Conservation (phyloP, 2,329 filamentous ascomycete species). For the Cladosporium sp. region DNA sequence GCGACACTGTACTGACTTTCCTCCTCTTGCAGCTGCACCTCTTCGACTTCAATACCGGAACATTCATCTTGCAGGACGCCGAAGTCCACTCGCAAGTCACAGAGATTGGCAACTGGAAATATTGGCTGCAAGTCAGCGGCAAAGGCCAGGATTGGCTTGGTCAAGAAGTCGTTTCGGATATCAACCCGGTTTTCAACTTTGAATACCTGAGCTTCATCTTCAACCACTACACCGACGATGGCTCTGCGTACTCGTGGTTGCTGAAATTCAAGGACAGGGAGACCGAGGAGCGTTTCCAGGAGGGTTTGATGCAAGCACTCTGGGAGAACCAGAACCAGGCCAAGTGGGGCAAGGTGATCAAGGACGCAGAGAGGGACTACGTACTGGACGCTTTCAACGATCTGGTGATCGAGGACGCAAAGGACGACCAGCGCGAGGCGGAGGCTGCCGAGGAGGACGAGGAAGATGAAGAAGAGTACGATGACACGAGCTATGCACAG, state of each 20-base stretch:
- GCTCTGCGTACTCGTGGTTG: constrained; percentile 92
- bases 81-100: constrained; percentile 76
- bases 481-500: constrained; percentile 64
- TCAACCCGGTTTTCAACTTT: constrained; percentile 98
- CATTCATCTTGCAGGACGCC: constrained; percentile 78
- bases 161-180: constrained; percentile 80
- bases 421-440: constrained; percentile 56
- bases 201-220: constrained; percentile 99
- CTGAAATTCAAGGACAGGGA: constrained; percentile 84
- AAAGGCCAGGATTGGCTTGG: constrained; percentile 81
- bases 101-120: constrained; percentile 88
- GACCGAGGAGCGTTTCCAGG: constrained; percentile 82
- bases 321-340: constrained; percentile 95
- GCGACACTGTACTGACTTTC: neutral
- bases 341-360: constrained; percentile 84
- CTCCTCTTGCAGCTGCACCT: constrained; percentile 61
- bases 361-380: constrained; percentile 90
- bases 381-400: constrained; percentile 95
- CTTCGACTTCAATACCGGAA: constrained; percentile 84
- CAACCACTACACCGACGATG: constrained; percentile 89
- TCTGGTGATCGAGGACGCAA: constrained; percentile 81
- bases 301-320: constrained; percentile 89
- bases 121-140: constrained; percentile 86
- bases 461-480: constrained; percentile 58
- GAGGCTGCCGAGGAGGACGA: constrained; percentile 55